These are phyloP conservation scores for Ascodesmis nigricans DNA, from an alignment of 495 filamentous ascomycete genomes.

Conservation along the genomic window DNA sequence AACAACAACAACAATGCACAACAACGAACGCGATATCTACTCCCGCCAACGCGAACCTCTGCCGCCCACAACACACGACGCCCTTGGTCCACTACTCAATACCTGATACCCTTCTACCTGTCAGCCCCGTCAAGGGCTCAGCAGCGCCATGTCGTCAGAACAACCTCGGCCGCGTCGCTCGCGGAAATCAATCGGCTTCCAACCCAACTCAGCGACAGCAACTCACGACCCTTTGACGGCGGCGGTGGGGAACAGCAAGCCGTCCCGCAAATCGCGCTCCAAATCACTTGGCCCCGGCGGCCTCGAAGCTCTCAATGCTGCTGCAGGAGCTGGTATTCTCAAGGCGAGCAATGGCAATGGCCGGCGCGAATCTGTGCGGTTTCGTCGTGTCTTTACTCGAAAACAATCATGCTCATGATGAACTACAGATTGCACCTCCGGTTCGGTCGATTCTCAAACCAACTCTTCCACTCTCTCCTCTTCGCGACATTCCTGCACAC, in stretches of 20 bases:
- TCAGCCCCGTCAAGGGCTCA: too few relatives aligned
- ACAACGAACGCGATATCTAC: too few relatives aligned
- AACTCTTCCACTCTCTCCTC: constrained; percentile 40
- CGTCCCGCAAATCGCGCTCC: constrained; percentile 59
- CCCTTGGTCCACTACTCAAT: too few relatives aligned
- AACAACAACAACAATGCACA: too few relatives aligned
- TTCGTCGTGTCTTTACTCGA: too few relatives aligned
- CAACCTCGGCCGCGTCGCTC: constrained; percentile 30
- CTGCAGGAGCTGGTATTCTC: constrained; percentile 5
- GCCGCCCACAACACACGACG: too few relatives aligned
- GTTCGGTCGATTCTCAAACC: constrained; percentile 73
- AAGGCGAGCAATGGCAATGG: constrained; percentile 62
- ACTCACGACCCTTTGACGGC: constrained; percentile 17
- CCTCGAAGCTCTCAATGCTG: constrained; percentile 39
- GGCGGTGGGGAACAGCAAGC: constrained; percentile 22
- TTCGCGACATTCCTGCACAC: constrained; percentile 19
- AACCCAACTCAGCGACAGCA: constrained; percentile 31
- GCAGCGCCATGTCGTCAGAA: constrained; percentile 4
- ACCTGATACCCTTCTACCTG: too few relatives aligned
- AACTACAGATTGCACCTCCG: constrained; percentile 32
- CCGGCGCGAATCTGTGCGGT: constrained; percentile 12
- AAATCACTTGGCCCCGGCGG: constrained; percentile 90
- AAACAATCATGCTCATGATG: constrained; percentile 12
- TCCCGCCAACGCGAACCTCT: too few relatives aligned
- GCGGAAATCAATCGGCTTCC: constrained; percentile 56